phyloP scores from a whole-genome alignment of 2,329 filamentous ascomycete genomes.

The Penicillium sp. region DNA sequence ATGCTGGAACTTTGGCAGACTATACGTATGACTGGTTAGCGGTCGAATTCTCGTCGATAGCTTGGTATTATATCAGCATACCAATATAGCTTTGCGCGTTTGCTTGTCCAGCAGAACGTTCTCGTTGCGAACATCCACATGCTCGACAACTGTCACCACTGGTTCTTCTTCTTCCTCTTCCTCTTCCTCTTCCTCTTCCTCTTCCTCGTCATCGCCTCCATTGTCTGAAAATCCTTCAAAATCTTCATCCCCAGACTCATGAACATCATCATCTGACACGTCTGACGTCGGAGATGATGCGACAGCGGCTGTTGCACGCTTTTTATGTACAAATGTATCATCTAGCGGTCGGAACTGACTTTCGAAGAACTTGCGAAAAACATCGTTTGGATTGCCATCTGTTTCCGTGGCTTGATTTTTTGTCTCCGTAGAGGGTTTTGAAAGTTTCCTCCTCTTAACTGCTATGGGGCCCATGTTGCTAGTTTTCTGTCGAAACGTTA shows the following conservation, averaged over 20 bases:
- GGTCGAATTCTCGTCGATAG: background rate
- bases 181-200: conserved; percentile 53
- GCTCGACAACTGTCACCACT: conserved; percentile 60
- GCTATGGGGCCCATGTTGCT: conserved; percentile 4
- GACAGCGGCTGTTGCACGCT: background rate
- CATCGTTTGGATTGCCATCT: conserved; percentile 60
- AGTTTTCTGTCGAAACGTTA: background rate
- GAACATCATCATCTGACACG: conserved; percentile 35
- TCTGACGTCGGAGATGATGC: conserved; percentile 15
- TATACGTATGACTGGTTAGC: conserved; percentile 19
- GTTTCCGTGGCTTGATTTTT: conserved; percentile 18
- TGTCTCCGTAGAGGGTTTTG: conserved; percentile 1
- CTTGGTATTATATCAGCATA: conserved; percentile 27
- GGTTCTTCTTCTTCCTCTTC: conserved; percentile 50
- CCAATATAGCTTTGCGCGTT: conserved; percentile 78
- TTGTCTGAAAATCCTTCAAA: conserved; percentile 26
- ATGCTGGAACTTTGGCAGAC: conserved; percentile 48
- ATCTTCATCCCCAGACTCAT: conserved; percentile 34
- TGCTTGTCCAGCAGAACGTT: conserved; percentile 56
- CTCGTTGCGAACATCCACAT: conserved; percentile 47
- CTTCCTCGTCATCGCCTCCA: conserved; percentile 36
- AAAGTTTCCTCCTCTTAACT: conserved; percentile 9
- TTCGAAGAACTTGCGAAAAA: conserved; percentile 83
- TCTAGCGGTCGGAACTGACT: conserved; percentile 73
- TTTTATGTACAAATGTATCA: background rate